Conservation (phyloP, 495 filamentous ascomycete genomes). For the Xylaria acuta region DNA sequence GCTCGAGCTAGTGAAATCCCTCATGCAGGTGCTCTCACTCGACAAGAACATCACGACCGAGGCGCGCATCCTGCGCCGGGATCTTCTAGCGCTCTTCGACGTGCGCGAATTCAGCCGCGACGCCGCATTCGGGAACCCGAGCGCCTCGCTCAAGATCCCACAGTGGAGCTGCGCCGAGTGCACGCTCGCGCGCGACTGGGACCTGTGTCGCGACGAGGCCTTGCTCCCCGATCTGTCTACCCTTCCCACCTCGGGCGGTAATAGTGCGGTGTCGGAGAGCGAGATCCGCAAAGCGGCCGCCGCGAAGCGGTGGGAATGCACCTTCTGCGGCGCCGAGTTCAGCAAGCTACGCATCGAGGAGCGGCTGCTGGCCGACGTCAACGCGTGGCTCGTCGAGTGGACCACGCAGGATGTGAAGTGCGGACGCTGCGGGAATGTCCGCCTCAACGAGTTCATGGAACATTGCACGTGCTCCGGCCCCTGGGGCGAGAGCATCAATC, state of each 20-base stretch:
- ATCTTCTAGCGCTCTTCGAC: conserved; percentile 87
- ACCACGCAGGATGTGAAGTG: conserved; percentile 91
- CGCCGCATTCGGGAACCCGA: conserved; percentile 86
- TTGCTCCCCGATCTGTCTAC: conserved; percentile 64
- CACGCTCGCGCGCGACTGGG: conserved; percentile 84
- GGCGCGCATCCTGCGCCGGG: conserved; percentile 83
- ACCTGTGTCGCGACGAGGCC: conserved; percentile 92
- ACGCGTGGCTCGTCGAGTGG: conserved; percentile 79
- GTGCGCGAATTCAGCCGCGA: conserved; percentile 91
- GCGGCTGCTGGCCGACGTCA: conserved; percentile 75
- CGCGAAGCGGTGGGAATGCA: conserved; percentile 74
- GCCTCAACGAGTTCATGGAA: conserved; percentile 94
- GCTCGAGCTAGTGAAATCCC: conserved; percentile 85
- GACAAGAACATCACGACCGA: conserved; percentile 89
- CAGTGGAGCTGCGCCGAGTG: conserved; percentile 87
- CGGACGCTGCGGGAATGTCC: conserved; percentile 64
- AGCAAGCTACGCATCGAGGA: conserved; percentile 83
- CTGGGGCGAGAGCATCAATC: conserved; percentile 76
- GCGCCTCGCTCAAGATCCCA: conserved; percentile 70
- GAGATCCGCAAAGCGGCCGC: conserved; percentile 41
- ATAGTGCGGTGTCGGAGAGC: conserved; percentile 24
- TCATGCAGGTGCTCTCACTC: conserved; percentile 88
- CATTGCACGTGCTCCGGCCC: conserved; percentile 90
- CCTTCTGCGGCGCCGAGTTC: conserved; percentile 76
- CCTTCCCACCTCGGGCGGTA: background rate